Conservation (phyloP, 2,329 filamentous ascomycete species). For the Byssochlamys sp. region DNA sequence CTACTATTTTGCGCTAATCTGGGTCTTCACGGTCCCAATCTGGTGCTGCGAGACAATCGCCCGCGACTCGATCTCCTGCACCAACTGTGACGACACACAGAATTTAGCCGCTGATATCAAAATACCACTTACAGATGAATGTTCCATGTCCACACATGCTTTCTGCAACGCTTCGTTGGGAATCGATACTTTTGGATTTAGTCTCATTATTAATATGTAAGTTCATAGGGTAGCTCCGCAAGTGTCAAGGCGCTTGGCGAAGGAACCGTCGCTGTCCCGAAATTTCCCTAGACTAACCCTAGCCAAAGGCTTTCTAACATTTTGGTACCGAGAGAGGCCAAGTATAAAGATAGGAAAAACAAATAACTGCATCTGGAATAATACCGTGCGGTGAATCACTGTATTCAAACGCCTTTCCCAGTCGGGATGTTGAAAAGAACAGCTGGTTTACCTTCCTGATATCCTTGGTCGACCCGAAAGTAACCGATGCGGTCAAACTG, state of each 20-base stretch:
- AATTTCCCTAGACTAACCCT: too few species aligned
- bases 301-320: too few species aligned
- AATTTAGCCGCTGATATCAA: not conserved
- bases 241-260: too few species aligned
- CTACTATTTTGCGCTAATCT: conserved; percentile 75
- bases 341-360: too few species aligned
- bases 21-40: conserved; percentile 72
- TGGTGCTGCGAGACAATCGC: conserved; percentile 83
- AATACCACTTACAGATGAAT: not conserved
- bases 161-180: conserved; percentile 26
- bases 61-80: conserved; percentile 88
- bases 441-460: conserved; percentile 42
- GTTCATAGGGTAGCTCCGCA: too few species aligned
- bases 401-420: conserved; percentile 33
- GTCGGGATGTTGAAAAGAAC: conserved; percentile 54
- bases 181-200: conserved; percentile 13
- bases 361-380: too few species aligned
- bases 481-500: conserved; percentile 83
- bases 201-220: too few species aligned
- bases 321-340: too few species aligned
- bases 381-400: too few species aligned
- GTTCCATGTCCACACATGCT: not conserved
- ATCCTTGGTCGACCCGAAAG: conserved; percentile 24
- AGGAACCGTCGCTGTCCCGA: too few species aligned
- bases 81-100: conserved; percentile 52